phyloP scores from a whole-genome alignment of 169 alveolate species.

The Theileria parva region DNA sequence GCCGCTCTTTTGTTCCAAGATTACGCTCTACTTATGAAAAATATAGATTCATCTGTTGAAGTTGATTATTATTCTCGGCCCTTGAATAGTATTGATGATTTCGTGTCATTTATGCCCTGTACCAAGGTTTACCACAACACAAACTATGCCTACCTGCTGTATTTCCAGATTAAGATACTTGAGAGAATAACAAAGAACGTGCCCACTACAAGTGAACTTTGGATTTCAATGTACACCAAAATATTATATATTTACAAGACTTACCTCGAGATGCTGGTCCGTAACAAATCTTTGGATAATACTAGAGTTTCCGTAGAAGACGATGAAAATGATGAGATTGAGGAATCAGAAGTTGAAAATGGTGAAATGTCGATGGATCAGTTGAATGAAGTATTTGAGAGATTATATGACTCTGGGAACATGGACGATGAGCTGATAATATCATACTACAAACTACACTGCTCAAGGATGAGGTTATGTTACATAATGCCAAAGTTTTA shows the following conservation, averaged over 20 bases:
- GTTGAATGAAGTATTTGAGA: background rate
- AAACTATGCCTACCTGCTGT: background rate
- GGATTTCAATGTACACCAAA: background rate
- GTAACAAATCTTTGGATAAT: background rate
- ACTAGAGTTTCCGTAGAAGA: background rate
- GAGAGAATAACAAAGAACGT: conserved; percentile 13
- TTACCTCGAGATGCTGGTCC: background rate
- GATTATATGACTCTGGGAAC: background rate
- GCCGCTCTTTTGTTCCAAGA: conserved; percentile 11
- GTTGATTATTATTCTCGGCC: background rate
- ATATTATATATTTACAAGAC: background rate
- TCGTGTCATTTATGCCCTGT: background rate
- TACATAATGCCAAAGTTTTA: conserved; percentile 12
- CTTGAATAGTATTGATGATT: background rate
- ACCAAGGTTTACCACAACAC: background rate
- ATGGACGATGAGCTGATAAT: conserved; percentile 22
- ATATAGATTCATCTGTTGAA: background rate
- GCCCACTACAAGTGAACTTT: background rate
- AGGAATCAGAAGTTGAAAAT: background rate
- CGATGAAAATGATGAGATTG: background rate
- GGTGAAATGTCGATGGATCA: background rate
- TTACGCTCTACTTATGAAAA: background rate
- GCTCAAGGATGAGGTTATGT: conserved; percentile 25
- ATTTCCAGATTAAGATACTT: conserved; percentile 13
- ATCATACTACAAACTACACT: conserved; percentile 16